Conservation (phyloP, 306 rosid genomes). For the Elaeagnus macrophylla region DNA sequence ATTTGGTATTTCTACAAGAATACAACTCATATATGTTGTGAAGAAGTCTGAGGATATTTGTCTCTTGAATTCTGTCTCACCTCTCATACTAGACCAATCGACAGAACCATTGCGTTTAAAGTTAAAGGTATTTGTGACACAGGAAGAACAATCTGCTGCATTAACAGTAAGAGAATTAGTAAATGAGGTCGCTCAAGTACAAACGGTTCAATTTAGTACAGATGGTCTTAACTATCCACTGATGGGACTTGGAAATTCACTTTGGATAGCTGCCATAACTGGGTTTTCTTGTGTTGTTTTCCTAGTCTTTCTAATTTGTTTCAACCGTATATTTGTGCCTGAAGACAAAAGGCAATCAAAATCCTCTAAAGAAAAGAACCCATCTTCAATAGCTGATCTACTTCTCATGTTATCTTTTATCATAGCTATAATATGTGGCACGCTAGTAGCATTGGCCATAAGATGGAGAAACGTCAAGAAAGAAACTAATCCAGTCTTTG, state of each 20-base stretch:
- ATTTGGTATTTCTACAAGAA: constrained; percentile 33
- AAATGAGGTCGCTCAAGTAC: constrained; percentile 30
- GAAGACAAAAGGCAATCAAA: constrained; percentile 26
- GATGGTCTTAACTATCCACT: constrained; percentile 35
- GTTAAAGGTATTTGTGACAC: constrained; percentile 63
- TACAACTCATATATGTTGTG: constrained; percentile 53
- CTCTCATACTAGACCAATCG: constrained; percentile 37
- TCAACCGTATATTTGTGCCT: constrained; percentile 50
- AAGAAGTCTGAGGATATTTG: constrained; percentile 54
- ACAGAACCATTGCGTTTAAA: constrained; percentile 34
- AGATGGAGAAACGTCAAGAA: constrained; percentile 61
- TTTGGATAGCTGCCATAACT: constrained; percentile 52
- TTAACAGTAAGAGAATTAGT: constrained; percentile 35
- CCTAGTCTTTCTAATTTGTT: constrained; percentile 34
- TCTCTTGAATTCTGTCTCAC: constrained; percentile 52
- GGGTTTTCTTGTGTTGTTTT: constrained; percentile 49
- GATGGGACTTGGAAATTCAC: constrained; percentile 50
- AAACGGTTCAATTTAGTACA: constrained; percentile 38
- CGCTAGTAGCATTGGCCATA: constrained; percentile 33
- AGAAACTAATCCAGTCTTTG: constrained; percentile 26
- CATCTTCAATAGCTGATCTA: constrained; percentile 60
- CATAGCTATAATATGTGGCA: constrained; percentile 36
- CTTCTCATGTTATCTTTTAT: constrained; percentile 50
- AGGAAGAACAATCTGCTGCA: constrained; percentile 39
- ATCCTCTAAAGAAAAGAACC: constrained; percentile 34